phyloP scores from a whole-genome alignment of 768 basidiomycete genomes.

The Termitomyces bulborhizus region DNA sequence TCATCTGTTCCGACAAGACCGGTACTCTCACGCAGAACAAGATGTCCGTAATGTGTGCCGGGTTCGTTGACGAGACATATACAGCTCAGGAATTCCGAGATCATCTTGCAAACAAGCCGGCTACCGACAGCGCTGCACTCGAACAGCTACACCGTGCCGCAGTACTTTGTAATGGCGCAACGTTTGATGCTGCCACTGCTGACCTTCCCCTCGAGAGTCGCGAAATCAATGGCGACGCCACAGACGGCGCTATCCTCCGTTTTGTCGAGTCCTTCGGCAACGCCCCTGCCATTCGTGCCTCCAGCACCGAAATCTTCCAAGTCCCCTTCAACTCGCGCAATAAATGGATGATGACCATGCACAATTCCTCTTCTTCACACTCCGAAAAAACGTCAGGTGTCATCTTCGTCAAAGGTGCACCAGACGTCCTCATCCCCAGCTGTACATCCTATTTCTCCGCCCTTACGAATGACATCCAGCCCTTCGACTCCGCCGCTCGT shows the following conservation, averaged over 20 bases:
- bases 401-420: conserved; percentile 51
- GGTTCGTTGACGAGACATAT: conserved; percentile 27
- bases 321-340: conserved; percentile 46
- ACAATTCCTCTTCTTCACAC: conserved; percentile 15
- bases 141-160: conserved; percentile 27
- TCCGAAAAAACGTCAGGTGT: conserved; percentile 9
- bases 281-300: conserved; percentile 15
- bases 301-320: conserved; percentile 23
- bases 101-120: not conserved
- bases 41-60: conserved; percentile 48
- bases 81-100: conserved; percentile 17
- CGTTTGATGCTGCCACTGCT: conserved; percentile 30
- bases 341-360: conserved; percentile 52
- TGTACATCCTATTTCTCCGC: conserved; percentile 21
- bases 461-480: conserved; percentile 12
- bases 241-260: conserved; percentile 48
- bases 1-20: conserved; percentile 49
- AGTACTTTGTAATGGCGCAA: conserved; percentile 52
- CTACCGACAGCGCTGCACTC: not conserved
- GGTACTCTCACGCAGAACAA: conserved; percentile 59
- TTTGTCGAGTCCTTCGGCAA: conserved; percentile 27
- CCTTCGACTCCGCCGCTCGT: conserved; percentile 17
- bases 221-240: conserved; percentile 39
- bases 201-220: conserved; percentile 24
- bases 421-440: conserved; percentile 41